Evolutionary conservation across 768 basidiomycete genomes (phyloP).

Genomic region (Lyophyllum semitale): DNA sequence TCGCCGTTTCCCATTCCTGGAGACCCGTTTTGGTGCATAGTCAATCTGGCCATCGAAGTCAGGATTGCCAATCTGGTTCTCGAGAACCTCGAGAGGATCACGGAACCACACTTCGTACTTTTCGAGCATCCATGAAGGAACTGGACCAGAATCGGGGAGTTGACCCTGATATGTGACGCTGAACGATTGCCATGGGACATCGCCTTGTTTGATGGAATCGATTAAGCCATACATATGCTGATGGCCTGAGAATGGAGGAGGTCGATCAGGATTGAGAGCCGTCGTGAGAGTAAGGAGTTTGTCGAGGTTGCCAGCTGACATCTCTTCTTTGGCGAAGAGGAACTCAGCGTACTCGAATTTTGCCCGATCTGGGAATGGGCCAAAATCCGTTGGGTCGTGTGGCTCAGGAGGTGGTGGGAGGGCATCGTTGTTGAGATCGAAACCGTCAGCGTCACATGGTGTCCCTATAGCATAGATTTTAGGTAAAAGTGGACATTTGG

Average conservation of each 20-base stretch:
- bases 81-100: neutral
- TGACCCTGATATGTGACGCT: constrained; percentile 24
- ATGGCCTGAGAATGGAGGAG: constrained; percentile 19
- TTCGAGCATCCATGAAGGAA: constrained; percentile 2
- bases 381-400: neutral
- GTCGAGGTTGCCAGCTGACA: constrained; percentile 12
- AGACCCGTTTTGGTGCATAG: constrained; percentile 20
- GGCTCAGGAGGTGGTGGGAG: neutral
- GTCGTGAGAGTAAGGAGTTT: constrained; percentile 8
- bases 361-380: constrained; percentile 3
- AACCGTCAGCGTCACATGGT: constrained; percentile 3
- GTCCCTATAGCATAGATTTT: neutral
- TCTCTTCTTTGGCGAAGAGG: constrained; percentile 11
- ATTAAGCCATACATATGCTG: constrained; percentile 24
- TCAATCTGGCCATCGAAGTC: constrained; percentile 19
- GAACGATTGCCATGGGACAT: constrained; percentile 29
- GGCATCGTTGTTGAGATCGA: neutral
- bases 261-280: constrained; percentile 1
- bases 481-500: neutral
- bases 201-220: constrained; percentile 24
- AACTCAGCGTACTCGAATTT: constrained; percentile 14
- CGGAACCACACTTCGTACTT: constrained; percentile 8
- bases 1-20: constrained; percentile 6
- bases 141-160: constrained; percentile 10
- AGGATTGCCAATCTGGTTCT: constrained; percentile 1